Conservation (phyloP, 352 stramenopile species). For the Ophiocytium majus region DNA sequence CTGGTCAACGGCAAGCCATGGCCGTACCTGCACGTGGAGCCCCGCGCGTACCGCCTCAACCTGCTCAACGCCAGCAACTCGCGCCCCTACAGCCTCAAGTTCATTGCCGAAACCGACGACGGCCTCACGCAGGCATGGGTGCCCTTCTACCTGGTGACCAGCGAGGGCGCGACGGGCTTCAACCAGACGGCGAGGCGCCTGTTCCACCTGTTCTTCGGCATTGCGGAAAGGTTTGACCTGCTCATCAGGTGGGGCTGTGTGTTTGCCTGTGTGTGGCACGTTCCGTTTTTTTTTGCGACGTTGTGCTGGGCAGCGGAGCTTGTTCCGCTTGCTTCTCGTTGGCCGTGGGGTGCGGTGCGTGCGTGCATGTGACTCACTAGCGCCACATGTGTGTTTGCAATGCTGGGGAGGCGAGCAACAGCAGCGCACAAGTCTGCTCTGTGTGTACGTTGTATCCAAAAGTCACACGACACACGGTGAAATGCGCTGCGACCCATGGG, state of each 20-base stretch:
- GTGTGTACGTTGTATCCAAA: too few species aligned
- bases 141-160: background rate
- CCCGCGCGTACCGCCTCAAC: background rate
- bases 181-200: background rate
- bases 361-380: too few species aligned
- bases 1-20: background rate
- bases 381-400: too few species aligned
- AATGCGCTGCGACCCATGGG: background rate
- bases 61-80: background rate
- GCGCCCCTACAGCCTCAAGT: conserved; percentile 6
- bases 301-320: too few species aligned
- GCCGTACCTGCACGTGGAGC: background rate
- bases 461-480: too few species aligned
- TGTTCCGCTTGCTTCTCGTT: too few species aligned
- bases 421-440: too few species aligned
- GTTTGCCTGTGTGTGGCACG: too few species aligned
- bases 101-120: background rate
- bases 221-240: background rate
- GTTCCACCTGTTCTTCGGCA: background rate
- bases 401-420: too few species aligned
- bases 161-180: background rate
- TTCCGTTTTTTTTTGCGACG: too few species aligned
- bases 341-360: too few species aligned
- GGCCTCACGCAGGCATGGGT: background rate
- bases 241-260: conserved; percentile 21